These are phyloP conservation scores for Sugiyamaella smithiae DNA, from an alignment of 805 yeast species.

Conservation along the genomic window DNA sequence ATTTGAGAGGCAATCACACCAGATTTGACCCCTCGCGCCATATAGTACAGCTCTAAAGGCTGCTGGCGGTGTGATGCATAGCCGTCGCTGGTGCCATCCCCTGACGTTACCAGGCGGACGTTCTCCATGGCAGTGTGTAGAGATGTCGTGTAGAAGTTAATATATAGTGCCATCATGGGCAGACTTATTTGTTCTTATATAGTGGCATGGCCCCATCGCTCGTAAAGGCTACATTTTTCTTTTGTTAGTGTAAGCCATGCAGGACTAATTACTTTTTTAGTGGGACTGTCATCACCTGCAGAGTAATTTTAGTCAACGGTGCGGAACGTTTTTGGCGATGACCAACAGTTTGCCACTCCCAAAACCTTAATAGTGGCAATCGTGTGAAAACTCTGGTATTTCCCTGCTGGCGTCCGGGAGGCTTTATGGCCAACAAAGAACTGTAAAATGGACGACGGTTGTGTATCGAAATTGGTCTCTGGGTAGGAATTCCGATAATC, in stretches of 20 bases:
- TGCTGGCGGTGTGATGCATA: not conserved
- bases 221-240: too few species aligned
- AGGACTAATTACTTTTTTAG: slow-evolving; percentile 2
- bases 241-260: not conserved
- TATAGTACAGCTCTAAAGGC: slow-evolving; percentile 9
- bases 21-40: slow-evolving; percentile 12
- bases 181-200: too few species aligned
- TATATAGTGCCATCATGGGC: too few species aligned
- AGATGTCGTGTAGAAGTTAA: too few species aligned
- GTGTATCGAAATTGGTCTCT: too few species aligned
- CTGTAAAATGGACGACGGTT: too few species aligned
- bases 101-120: not conserved
- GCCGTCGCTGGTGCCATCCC: not conserved
- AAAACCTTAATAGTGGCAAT: not conserved
- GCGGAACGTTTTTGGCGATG: not conserved
- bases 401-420: too few species aligned
- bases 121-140: slow-evolving; percentile 5
- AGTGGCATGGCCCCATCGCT: too few species aligned
- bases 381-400: not conserved
- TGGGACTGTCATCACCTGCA: not conserved
- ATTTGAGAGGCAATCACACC: slow-evolving; percentile 16
- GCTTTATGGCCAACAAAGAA: too few species aligned
- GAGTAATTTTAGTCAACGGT: not conserved
- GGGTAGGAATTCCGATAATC: too few species aligned
- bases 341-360: not conserved